Evolutionary conservation across 225 moss, liverwort and hornwort species (phyloP), one percentile per base, ranked within the genome.

Genomic region (Thuidium tamariscinum): DNA sequence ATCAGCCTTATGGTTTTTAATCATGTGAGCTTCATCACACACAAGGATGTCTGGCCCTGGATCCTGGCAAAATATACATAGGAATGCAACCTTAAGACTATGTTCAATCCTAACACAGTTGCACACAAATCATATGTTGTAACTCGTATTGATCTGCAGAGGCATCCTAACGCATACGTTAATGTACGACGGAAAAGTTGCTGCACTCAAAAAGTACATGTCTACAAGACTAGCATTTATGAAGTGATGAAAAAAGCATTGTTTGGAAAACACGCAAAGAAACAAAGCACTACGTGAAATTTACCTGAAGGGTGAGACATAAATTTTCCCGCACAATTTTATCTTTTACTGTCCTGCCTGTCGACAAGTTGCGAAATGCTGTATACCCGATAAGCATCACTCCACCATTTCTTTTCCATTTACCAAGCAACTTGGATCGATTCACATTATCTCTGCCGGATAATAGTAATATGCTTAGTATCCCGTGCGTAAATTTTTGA

Each of bases 11-110:
- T 73, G 89, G 84, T 97, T 99, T 82, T 99, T 99, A n/a, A 99
- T 97, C 91, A 91, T 93, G 83, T 99, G 99, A 73, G 96, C 99
- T 92, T 99, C 99, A 89, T 99, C 99, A 90, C 99, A 99, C 25
- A 99, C 97, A 85, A 99, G 89, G 65, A 99, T 90, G 78, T 99
- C 99, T 83, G 99, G 99, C 80, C 99, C 99, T 82, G 99, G 99
- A 89, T 94, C 90, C 99, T 99, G 97, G 89, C 82, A 85, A 74
- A 79, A 74, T 34, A 60, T 25, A 63, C 52, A 79, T 76, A 86
- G 10, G 59, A 85, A 87, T 61, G 42, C 80, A 88, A 76, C 76
- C 83, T 55, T 89, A 42, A 87, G 64, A 82, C 21, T 79, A 82
- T 78, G 62, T 32, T 78, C 57, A 84, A 73, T 36, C 71, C 51